These are phyloP conservation scores for Mycena indigotica DNA, from an alignment of 768 basidiomycete genomes.

Conservation along the genomic window DNA sequence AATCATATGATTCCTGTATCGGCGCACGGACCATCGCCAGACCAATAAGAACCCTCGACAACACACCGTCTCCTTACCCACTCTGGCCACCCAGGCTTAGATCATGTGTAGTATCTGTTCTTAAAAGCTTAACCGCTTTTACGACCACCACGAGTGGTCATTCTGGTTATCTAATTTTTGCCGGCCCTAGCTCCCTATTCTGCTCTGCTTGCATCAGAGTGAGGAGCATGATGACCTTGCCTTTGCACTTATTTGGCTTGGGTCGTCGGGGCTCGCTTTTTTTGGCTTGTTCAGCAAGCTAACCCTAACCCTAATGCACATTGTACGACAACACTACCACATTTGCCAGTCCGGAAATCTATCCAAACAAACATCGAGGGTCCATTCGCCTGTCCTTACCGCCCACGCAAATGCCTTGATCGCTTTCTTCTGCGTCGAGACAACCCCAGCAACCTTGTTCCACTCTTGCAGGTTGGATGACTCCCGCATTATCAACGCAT, in stretches of 20 bases:
- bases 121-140: slow-evolving; percentile 68
- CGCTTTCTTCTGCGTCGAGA: neutral
- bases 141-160: slow-evolving; percentile 55
- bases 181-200: slow-evolving; percentile 44
- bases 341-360: slow-evolving; percentile 11
- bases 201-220: slow-evolving; percentile 63
- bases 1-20: neutral
- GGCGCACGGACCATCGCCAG: neutral
- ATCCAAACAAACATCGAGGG: slow-evolving; percentile 20
- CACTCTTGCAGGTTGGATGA: neutral
- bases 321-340: slow-evolving; percentile 14
- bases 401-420: slow-evolving; percentile 21
- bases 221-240: slow-evolving; percentile 54
- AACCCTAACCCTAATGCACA: slow-evolving; percentile 1
- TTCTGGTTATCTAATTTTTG: slow-evolving; percentile 61
- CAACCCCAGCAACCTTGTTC: slow-evolving; percentile 4
- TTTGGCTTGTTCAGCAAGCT: slow-evolving; percentile 22
- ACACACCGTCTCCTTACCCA: slow-evolving; percentile 53
- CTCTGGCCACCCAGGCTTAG: slow-evolving; percentile 96
- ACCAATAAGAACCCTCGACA: neutral
- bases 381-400: slow-evolving; percentile 17
- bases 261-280: slow-evolving; percentile 60
- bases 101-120: slow-evolving; percentile 98
- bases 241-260: slow-evolving; percentile 58
- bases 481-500: neutral